A percentile compares a stretch with the other conserved stretches of the same genome.
Evolutionary conservation across 768 basidiomycete species (phyloP).

Genomic region (Phlegmacium glaucopus): DNA sequence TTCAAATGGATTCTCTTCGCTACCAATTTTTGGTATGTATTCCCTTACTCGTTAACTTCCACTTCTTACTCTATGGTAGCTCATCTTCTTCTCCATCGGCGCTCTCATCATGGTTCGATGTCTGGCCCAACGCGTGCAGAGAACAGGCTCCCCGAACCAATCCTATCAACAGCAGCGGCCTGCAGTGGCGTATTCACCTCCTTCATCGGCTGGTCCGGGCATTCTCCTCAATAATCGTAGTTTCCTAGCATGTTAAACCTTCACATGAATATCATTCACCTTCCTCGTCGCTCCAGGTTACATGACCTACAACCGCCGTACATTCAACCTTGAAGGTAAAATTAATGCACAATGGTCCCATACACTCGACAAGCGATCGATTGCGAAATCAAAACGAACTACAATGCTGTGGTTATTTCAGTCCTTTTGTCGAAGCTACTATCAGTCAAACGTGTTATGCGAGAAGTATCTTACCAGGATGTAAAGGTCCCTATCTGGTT

Average conservation of each 20-base stretch:
- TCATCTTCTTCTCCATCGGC: slow-evolving; percentile 57
- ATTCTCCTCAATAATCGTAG: slow-evolving; percentile 83
- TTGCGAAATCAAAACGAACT: too few relatives aligned
- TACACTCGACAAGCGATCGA: too few relatives aligned
- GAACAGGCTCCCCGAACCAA: slow-evolving; percentile 63
- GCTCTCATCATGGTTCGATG: slow-evolving; percentile 77
- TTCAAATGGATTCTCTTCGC: slow-evolving; percentile 82
- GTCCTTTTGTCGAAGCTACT: too few relatives aligned
- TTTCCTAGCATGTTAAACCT: slow-evolving; percentile 78
- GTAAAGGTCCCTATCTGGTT: slow-evolving; percentile 51
- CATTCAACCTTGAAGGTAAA: too few relatives aligned
- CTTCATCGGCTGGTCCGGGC: slow-evolving; percentile 76
- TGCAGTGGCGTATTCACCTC: slow-evolving; percentile 57
- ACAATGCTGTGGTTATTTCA: too few relatives aligned
- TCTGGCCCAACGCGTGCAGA: slow-evolving; percentile 65
- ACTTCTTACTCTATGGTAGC: slow-evolving; percentile 63
- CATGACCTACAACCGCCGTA: too few relatives aligned
- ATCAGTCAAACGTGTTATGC: too few relatives aligned
- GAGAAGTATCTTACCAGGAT: too few relatives aligned
- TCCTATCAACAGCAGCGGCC: slow-evolving; percentile 67
- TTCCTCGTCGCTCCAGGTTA: too few relatives aligned
- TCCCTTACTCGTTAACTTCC: background rate
- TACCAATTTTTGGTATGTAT: slow-evolving; percentile 49
- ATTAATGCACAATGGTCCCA: too few relatives aligned
- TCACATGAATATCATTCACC: slow-evolving; percentile 72